Conservation (phyloP, 306 rosid genomes). For the Quillaja saponaria region DNA sequence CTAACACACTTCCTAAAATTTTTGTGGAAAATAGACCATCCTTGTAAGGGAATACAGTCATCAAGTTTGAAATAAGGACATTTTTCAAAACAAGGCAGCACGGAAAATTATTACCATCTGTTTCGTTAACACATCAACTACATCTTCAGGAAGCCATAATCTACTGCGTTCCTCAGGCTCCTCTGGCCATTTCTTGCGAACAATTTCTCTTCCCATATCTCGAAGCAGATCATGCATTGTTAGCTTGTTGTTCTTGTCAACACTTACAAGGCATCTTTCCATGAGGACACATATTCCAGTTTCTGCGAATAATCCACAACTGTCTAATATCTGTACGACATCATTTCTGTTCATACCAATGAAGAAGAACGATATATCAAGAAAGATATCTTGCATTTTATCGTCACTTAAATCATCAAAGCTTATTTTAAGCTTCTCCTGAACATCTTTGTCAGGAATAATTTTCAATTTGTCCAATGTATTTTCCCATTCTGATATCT, state of each 20-base stretch:
- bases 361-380: slow-evolving; percentile 46
- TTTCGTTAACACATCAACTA: slow-evolving; percentile 18
- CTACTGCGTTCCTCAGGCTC: slow-evolving; percentile 25
- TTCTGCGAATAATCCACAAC: slow-evolving; percentile 33
- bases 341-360: slow-evolving; percentile 22
- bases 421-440: slow-evolving; percentile 29
- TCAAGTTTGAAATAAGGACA: no score
- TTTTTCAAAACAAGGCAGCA: no score
- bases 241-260: slow-evolving; percentile 17
- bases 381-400: slow-evolving; percentile 34
- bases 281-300: slow-evolving; percentile 31
- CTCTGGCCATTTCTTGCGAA: slow-evolving; percentile 8
- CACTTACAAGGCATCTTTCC: slow-evolving; percentile 31
- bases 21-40: no score
- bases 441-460: slow-evolving; percentile 34
- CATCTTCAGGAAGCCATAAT: slow-evolving; percentile 27
- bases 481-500: slow-evolving; percentile 24
- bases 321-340: slow-evolving; percentile 32
- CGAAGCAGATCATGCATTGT: slow-evolving; percentile 34
- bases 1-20: no score
- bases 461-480: slow-evolving; percentile 25
- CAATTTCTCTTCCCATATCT: slow-evolving; percentile 49
- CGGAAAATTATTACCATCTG: neutral
- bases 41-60: no score
- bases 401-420: slow-evolving; percentile 23